Evolutionary conservation across 2,329 filamentous ascomycete genomes (phyloP).

Genomic region (Colletotrichum lentis): DNA sequence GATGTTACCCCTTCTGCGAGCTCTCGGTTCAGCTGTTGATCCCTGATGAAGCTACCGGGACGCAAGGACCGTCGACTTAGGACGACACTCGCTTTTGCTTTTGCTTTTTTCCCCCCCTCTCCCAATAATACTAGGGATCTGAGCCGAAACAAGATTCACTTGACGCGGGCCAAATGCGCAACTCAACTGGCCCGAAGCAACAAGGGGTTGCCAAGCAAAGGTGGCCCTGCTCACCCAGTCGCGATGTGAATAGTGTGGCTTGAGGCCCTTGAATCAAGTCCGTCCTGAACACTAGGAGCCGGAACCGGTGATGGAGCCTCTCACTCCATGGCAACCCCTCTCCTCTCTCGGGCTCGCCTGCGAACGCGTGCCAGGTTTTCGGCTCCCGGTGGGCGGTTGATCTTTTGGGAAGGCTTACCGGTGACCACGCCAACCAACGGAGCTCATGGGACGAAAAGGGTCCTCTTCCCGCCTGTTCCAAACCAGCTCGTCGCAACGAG

Average conservation of each 20-base stretch:
- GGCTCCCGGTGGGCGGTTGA: conserved; percentile 13
- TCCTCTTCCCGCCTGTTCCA: conserved; percentile 8
- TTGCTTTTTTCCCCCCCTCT: not conserved
- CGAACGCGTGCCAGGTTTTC: conserved; percentile 12
- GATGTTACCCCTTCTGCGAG: conserved; percentile 4
- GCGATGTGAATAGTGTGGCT: not conserved
- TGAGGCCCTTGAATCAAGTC: conserved; percentile 20
- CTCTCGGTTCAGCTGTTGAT: conserved; percentile 2
- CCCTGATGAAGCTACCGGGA: not conserved
- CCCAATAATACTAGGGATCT: conserved; percentile 10
- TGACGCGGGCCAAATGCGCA: not conserved
- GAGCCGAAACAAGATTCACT: not conserved
- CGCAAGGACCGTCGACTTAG: conserved; percentile 14
- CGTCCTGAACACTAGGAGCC: conserved; percentile 25
- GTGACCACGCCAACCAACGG: conserved; percentile 34
- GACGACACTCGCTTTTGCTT: not conserved
- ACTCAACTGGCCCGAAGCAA: conserved; percentile 17
- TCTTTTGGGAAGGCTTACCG: conserved; percentile 34
- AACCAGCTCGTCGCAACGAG: conserved; percentile 29
- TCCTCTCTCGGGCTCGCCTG: conserved; percentile 11
- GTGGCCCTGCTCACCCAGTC: conserved; percentile 4
- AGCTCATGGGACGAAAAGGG: conserved; percentile 20
- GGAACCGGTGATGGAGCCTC: conserved; percentile 25
- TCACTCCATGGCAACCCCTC: conserved; percentile 2
- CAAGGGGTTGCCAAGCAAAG: conserved; percentile 13